Evolutionary conservation across 257 asterid genomes (phyloP).

Genomic region (Ophiorrhiza pumila): DNA sequence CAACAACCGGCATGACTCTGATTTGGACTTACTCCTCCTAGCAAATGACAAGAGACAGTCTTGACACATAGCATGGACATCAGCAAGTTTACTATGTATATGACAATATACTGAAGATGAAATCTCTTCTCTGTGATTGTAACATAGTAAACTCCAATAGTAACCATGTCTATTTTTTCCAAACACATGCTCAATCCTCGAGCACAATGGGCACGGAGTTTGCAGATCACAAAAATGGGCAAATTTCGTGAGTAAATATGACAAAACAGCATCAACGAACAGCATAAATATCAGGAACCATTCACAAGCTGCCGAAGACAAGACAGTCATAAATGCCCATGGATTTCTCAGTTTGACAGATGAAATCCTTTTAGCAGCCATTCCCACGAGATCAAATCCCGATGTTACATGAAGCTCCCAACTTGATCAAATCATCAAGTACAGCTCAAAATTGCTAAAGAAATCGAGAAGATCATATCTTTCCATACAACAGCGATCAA

Average conservation of each 20-base stretch:
- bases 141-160: slow-evolving; percentile 47
- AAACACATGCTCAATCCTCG: slow-evolving; percentile 49
- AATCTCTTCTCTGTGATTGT: slow-evolving; percentile 63
- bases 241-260: slow-evolving; percentile 49
- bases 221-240: slow-evolving; percentile 59
- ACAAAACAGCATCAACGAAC: slow-evolving; percentile 54
- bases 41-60: slow-evolving; percentile 58
- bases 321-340: slow-evolving; percentile 43
- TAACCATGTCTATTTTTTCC: slow-evolving; percentile 40
- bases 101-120: slow-evolving; percentile 61
- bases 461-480: slow-evolving; percentile 7
- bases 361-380: slow-evolving; percentile 50
- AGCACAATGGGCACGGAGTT: slow-evolving; percentile 70
- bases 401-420: slow-evolving; percentile 36
- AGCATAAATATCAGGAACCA: slow-evolving; percentile 79
- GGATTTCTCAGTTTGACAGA: slow-evolving; percentile 34
- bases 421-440: slow-evolving; percentile 23
- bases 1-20: slow-evolving; percentile 42
- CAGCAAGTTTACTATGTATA: slow-evolving; percentile 51
- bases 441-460: slow-evolving; percentile 25
- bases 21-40: slow-evolving; percentile 27
- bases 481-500: slow-evolving; percentile 6
- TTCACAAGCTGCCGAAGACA: slow-evolving; percentile 83
- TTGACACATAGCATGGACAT: slow-evolving; percentile 58
- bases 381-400: slow-evolving; percentile 31